These are phyloP conservation scores for Dryas integrifolia DNA, from an alignment of 331 rosid species.

Conservation along the genomic window DNA sequence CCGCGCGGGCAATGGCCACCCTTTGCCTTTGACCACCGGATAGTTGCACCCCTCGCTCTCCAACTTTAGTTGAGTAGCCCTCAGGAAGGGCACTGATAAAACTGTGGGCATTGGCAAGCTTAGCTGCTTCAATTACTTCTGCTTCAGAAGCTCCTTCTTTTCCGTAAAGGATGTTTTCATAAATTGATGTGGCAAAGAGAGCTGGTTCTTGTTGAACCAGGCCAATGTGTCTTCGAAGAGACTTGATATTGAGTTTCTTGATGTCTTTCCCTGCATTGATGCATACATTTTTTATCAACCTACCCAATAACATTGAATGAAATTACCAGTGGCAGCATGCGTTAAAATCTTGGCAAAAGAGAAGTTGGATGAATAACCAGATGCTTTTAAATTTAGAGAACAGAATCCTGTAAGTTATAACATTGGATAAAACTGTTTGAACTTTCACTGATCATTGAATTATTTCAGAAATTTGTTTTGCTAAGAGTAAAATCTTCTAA, in stretches of 20 bases:
- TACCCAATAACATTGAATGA: not conserved
- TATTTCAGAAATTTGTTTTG: no score
- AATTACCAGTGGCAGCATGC: no score
- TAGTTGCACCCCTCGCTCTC: conserved; percentile 90
- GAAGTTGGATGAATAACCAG: not conserved
- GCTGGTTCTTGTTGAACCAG: conserved; percentile 98
- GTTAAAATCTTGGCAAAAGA: not conserved
- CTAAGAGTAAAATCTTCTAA: no score
- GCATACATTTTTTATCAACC: conserved; percentile 20
- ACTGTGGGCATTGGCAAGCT: conserved; percentile 83
- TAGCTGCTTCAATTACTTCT: conserved; percentile 86
- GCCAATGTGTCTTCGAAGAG: conserved; percentile 80
- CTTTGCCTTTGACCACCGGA: conserved; percentile 94
- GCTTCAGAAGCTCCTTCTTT: conserved; percentile 83
- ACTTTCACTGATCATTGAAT: no score
- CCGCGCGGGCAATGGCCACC: conserved; percentile 90
- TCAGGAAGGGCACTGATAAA: conserved; percentile 85
- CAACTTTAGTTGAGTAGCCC: conserved; percentile 88
- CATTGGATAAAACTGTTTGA: no score
- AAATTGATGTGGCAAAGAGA: conserved; percentile 80
- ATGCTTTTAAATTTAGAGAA: not conserved
- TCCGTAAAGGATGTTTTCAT: conserved; percentile 81
- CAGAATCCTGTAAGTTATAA: not conserved
- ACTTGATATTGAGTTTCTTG: conserved; percentile 62
- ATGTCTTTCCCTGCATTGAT: conserved; percentile 76